Conservation (phyloP, 169 alveolate species). For the Perkinsus olseni region DNA sequence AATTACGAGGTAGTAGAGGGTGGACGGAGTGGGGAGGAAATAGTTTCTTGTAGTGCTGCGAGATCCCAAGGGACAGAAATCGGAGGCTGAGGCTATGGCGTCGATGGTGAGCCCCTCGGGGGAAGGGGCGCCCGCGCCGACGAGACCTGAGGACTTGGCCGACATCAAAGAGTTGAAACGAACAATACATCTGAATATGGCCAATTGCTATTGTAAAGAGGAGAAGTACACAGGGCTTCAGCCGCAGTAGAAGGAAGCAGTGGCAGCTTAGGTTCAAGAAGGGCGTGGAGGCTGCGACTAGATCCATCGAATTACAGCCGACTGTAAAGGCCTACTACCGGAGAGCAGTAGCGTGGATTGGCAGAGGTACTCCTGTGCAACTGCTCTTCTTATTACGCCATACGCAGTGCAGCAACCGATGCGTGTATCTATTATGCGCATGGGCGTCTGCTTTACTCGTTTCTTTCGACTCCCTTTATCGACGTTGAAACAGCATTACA, state of each 20-base stretch:
- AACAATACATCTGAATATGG: not conserved
- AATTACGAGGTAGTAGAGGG: not conserved
- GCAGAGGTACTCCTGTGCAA: too few relatives aligned
- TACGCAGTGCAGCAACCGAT: too few relatives aligned
- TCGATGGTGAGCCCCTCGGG: not conserved
- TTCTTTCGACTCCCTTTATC: too few relatives aligned
- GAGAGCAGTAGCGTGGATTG: not conserved
- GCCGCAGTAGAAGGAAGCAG: too few relatives aligned
- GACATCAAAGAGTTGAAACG: not conserved
- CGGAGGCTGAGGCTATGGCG: not conserved
- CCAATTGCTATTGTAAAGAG: not conserved
- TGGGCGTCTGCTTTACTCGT: too few relatives aligned
- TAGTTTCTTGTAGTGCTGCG: not conserved
- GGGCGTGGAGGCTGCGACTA: not conserved
- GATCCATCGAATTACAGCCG: not conserved
- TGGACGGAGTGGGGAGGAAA: not conserved
- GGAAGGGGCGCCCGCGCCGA: not conserved
- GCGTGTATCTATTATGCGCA: too few relatives aligned
- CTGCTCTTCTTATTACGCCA: too few relatives aligned
- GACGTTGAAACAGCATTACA: too few relatives aligned
- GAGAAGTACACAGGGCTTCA: too few relatives aligned
- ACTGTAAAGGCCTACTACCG: not conserved
- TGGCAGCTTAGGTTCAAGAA: not conserved
- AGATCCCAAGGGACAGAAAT: not conserved
- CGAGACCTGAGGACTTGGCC: not conserved